Evolutionary conservation across 208 protist genomes (phyloP).

Genomic region (Trypanosoma platydactyli): DNA sequence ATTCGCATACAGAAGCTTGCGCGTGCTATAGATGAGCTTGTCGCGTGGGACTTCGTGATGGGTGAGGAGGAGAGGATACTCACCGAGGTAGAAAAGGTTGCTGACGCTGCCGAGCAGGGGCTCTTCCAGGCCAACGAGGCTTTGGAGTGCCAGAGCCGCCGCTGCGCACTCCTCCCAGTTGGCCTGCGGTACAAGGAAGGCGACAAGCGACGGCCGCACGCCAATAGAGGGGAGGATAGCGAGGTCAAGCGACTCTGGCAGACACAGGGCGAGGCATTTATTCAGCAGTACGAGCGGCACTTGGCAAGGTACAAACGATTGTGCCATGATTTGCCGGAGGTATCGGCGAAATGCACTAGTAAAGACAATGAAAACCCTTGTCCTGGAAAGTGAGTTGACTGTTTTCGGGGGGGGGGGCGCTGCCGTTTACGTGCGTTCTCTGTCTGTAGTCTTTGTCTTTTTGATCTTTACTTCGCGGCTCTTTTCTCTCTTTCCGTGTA

Average conservation of each 20-base stretch:
- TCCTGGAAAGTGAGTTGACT: no score
- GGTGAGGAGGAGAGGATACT: constrained; percentile 49
- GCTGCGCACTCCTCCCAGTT: constrained; percentile 38
- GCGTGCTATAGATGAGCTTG: constrained; percentile 51
- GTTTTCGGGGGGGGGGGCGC: no score
- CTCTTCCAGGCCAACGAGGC: constrained; percentile 8
- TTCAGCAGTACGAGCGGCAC: constrained; percentile 36
- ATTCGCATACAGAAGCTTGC: constrained; percentile 51
- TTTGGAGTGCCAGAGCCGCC: constrained; percentile 14
- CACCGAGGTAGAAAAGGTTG: constrained; percentile 35
- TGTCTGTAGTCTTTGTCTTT: no score
- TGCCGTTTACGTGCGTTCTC: no score
- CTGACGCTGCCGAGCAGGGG: constrained; percentile 27
- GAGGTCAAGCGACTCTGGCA: constrained; percentile 26
- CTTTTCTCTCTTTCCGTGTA: no score
- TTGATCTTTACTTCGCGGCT: no score
- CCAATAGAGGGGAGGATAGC: constrained; percentile 17
- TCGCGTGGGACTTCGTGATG: constrained; percentile 48
- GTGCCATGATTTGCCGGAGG: constrained; percentile 17
- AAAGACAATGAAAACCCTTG: no score
- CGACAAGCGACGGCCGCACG: neutral
- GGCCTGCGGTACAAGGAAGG: neutral
- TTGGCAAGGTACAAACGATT: constrained; percentile 25
- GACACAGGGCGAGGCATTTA: constrained; percentile 25
- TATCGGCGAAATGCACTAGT: neutral